Conservation (phyloP, 495 filamentous ascomycete genomes). For the Penicillium roqueforti region DNA sequence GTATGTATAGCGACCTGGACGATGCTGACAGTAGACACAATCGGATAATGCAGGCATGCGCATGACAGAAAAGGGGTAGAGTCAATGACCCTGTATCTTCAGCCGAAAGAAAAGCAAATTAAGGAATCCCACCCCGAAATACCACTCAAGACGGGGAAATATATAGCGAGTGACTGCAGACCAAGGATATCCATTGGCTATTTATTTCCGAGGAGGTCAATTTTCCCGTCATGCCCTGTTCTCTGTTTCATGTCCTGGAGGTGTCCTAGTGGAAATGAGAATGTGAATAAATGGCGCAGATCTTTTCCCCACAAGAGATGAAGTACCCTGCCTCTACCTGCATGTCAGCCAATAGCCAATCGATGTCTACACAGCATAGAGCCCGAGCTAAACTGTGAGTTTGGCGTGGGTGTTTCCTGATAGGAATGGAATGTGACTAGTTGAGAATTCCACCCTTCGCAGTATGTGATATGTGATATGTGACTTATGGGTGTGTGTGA, state of each 20-base stretch:
- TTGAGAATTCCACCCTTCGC: conserved; percentile 13
- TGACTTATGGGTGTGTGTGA: conserved; percentile 20
- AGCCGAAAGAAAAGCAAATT: not conserved
- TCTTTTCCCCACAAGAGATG: conserved; percentile 20
- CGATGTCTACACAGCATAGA: not conserved
- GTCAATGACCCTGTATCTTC: conserved; percentile 2
- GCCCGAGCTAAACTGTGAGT: conserved; percentile 11
- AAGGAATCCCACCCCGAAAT: conserved; percentile 20
- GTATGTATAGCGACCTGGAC: not conserved
- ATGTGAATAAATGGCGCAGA: conserved; percentile 18
- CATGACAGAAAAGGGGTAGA: conserved; percentile 8
- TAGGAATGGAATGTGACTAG: conserved; percentile 27
- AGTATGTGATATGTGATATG: conserved; percentile 22
- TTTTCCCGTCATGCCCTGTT: conserved; percentile 17
- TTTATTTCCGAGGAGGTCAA: not conserved
- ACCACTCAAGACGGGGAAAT: conserved; percentile 24
- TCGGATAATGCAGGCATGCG: conserved; percentile 5
- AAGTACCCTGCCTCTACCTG: conserved; percentile 13
- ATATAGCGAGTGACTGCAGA: conserved; percentile 17
- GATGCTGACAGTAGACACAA: not conserved
- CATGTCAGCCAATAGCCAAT: conserved; percentile 12
- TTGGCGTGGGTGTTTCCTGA: conserved; percentile 8
- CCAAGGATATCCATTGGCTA: conserved; percentile 4
- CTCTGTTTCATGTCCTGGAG: conserved; percentile 20
- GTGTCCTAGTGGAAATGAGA: conserved; percentile 2